Conservation (phyloP, 2,329 filamentous ascomycete species). For the Zymoseptoria tritici region DNA sequence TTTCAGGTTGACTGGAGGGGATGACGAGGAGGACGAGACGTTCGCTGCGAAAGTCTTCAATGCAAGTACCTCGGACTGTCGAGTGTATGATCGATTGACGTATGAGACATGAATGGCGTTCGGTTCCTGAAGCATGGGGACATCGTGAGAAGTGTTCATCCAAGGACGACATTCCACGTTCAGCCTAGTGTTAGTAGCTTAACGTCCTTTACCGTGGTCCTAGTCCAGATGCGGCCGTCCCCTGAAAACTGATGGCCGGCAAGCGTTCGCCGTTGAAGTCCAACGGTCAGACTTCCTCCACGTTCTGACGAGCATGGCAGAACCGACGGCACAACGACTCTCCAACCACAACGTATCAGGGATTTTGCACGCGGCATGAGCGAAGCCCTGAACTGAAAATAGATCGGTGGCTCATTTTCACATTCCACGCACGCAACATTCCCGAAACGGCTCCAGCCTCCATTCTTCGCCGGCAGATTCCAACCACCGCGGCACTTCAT, state of each 20-base stretch:
- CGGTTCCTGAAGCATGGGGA: background rate
- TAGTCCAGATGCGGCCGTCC: background rate
- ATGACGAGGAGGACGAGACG: background rate
- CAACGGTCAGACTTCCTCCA: background rate
- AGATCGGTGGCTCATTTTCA: background rate
- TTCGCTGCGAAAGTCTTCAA: background rate
- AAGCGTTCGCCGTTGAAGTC: background rate
- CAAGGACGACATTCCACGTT: background rate
- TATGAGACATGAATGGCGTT: background rate
- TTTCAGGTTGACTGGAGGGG: background rate
- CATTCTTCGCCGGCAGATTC: background rate
- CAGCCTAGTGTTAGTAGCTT: background rate
- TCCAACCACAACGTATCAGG: background rate
- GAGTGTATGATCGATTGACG: background rate
- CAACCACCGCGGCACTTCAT: background rate
- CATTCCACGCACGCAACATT: background rate
- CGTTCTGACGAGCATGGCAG: background rate
- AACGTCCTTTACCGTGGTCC: background rate
- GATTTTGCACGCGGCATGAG: background rate
- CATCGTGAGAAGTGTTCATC: background rate
- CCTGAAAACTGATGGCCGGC: background rate
- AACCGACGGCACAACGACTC: too few species aligned
- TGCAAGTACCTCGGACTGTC: background rate
- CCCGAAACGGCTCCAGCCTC: background rate
- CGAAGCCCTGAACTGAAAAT: background rate